Evolutionary conservation across 1,284 basidiomycete species (phyloP).

Genomic region (Cutaneotrichosporon sp.): DNA sequence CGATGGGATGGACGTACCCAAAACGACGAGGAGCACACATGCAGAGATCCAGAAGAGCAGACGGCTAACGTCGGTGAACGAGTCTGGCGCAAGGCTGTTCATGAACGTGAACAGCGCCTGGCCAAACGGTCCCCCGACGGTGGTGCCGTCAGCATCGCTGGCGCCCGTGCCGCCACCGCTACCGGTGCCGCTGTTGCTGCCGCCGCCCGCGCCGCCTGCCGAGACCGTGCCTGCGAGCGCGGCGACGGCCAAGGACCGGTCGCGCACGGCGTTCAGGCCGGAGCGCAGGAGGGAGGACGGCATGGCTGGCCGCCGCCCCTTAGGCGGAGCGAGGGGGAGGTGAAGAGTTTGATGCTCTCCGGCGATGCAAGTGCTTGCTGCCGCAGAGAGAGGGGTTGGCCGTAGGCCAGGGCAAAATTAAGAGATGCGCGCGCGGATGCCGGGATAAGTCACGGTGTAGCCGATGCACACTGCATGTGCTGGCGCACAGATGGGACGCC

Average conservation of each 20-base stretch:
- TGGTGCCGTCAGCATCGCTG: slow-evolving; percentile 4
- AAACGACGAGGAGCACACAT: slow-evolving; percentile 27
- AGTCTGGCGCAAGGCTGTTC: slow-evolving; percentile 2
- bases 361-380: no score
- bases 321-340: not conserved
- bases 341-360: no score
- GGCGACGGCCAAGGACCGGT: slow-evolving; percentile 18
- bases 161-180: not conserved
- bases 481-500: no score
- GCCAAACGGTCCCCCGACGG: not conserved
- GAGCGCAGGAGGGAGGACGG: slow-evolving; percentile 20
- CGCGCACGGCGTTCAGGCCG: slow-evolving; percentile 17
- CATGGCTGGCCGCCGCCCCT: slow-evolving; percentile 12
- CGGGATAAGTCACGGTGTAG: no score
- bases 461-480: no score
- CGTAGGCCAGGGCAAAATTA: no score
- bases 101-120: not conserved
- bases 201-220: not conserved
- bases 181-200: no score
- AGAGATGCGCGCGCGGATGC: no score
- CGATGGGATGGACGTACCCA: slow-evolving; percentile 35
- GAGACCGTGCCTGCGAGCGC: slow-evolving; percentile 12
- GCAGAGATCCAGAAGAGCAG: slow-evolving; percentile 35
- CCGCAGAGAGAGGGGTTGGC: no score
- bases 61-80: slow-evolving; percentile 25